Evolutionary conservation across 108 stramenopile genomes (phyloP).

Genomic region (Cyclotella distinguenda): DNA sequence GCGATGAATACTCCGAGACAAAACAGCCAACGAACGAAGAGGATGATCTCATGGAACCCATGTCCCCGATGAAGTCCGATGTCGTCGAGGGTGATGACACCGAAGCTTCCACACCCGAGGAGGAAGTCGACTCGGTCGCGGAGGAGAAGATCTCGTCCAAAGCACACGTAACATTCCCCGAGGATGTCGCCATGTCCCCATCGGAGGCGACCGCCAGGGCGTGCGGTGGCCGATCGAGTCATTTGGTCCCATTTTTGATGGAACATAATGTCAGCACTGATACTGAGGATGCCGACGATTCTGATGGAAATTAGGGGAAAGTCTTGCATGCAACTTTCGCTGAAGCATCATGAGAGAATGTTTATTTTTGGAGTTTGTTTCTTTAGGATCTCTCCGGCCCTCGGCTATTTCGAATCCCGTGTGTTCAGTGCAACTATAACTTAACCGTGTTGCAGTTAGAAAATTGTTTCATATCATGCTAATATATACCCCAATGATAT

Average conservation of each 20-base stretch:
- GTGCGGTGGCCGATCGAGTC: background rate
- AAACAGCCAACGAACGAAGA: background rate
- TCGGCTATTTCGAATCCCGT: too few species aligned
- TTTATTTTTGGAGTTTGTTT: too few species aligned
- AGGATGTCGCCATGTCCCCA: background rate
- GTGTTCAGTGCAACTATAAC: too few species aligned
- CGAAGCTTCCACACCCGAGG: background rate
- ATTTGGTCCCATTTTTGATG: background rate
- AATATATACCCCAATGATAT: too few species aligned
- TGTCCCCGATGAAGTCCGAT: background rate
- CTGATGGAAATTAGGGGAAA: too few species aligned
- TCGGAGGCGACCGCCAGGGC: background rate
- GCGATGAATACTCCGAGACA: background rate
- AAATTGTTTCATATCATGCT: too few species aligned
- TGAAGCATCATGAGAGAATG: too few species aligned
- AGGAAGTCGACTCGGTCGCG: background rate
- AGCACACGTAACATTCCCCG: background rate
- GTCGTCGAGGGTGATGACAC: background rate
- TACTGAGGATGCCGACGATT: too few species aligned
- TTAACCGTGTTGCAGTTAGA: too few species aligned
- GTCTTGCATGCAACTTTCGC: too few species aligned
- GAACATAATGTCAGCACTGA: too few species aligned
- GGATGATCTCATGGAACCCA: background rate
- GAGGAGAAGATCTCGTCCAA: background rate
- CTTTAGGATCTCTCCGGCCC: too few species aligned